Percentiles rank a stretch among this genome's conserved stretches.
Evolutionary conservation across 306 rosid species (phyloP).

Genomic region (Betula pendula): DNA sequence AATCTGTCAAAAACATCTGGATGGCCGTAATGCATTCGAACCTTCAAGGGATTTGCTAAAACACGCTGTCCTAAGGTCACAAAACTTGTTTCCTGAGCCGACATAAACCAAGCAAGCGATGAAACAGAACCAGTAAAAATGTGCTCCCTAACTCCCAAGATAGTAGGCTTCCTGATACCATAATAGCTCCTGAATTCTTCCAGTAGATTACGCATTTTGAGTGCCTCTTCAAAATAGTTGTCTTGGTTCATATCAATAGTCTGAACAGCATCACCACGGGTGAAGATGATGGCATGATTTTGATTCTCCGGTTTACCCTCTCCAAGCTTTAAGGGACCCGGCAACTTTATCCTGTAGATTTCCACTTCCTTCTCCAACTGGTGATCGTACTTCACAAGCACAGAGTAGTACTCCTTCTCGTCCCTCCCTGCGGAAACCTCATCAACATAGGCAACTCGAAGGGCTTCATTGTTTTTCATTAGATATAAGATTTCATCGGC

Average conservation of each 20-base stretch:
- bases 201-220: slow-evolving; percentile 76
- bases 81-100: slow-evolving; percentile 90
- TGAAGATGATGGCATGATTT: slow-evolving; percentile 87
- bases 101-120: slow-evolving; percentile 96
- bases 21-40: slow-evolving; percentile 94
- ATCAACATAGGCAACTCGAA: slow-evolving; percentile 84
- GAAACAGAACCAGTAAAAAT: slow-evolving; percentile 91
- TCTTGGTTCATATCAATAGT: slow-evolving; percentile 96
- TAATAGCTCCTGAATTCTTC: slow-evolving; percentile 60
- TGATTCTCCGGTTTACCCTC: slow-evolving; percentile 97
- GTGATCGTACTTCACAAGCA: slow-evolving; percentile 80
- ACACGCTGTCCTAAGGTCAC: slow-evolving; percentile 93
- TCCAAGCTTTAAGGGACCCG: slow-evolving; percentile 85
- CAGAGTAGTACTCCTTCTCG: slow-evolving; percentile 68
- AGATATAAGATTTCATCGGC: slow-evolving; percentile 76
- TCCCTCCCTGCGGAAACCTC: slow-evolving; percentile 69
- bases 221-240: slow-evolving; percentile 92
- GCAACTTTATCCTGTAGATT: slow-evolving; percentile 79
- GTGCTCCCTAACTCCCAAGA: slow-evolving; percentile 91
- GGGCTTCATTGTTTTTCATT: slow-evolving; percentile 74
- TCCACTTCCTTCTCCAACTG: slow-evolving; percentile 74
- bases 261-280: slow-evolving; percentile 95
- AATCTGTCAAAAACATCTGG: slow-evolving; percentile 95
- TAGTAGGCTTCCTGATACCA: slow-evolving; percentile 76
- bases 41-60: slow-evolving; percentile 77